A percentile compares a stretch with the other conserved stretches of the same genome.
These are phyloP conservation scores for Carallia pectinifolia DNA, from an alignment of 345 rosid species.

Conservation along the genomic window DNA sequence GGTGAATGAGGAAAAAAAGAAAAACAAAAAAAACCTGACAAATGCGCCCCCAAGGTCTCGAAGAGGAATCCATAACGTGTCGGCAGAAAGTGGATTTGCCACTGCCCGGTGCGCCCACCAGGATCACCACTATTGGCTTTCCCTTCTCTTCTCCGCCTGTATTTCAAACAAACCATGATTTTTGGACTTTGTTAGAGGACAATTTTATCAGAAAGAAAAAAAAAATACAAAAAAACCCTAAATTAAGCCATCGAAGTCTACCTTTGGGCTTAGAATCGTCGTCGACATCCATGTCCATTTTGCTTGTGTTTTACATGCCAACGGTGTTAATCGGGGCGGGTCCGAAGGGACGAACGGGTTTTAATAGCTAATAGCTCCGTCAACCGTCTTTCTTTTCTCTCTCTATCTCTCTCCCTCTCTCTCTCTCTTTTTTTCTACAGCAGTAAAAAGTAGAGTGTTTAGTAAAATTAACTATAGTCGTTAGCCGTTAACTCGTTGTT, in stretches of 20 bases:
- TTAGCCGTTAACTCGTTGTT: too few relatives aligned
- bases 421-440: too few relatives aligned
- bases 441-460: too few relatives aligned
- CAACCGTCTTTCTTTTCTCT: too few relatives aligned
- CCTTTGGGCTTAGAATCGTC: slow-evolving; percentile 31
- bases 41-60: slow-evolving; percentile 76
- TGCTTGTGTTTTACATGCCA: too few relatives aligned
- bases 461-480: too few relatives aligned
- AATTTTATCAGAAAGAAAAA: background rate
- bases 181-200: background rate
- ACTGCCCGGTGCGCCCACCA: slow-evolving; percentile 90
- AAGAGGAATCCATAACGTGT: slow-evolving; percentile 50
- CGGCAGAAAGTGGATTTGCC: slow-evolving; percentile 95
- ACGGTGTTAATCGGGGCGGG: too few relatives aligned
- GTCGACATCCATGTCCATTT: slow-evolving; percentile 45
- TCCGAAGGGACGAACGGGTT: too few relatives aligned
- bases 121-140: slow-evolving; percentile 44
- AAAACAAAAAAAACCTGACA: slow-evolving; percentile 57
- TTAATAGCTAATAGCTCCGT: too few relatives aligned
- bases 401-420: too few relatives aligned
- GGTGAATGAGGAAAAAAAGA: background rate
- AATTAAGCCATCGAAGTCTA: background rate
- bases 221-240: background rate
- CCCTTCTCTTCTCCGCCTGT: slow-evolving; percentile 35
- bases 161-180: background rate